These are phyloP conservation scores for Xylariaceae sp. DNA, from an alignment of 2,329 filamentous ascomycete species.

Conservation along the genomic window DNA sequence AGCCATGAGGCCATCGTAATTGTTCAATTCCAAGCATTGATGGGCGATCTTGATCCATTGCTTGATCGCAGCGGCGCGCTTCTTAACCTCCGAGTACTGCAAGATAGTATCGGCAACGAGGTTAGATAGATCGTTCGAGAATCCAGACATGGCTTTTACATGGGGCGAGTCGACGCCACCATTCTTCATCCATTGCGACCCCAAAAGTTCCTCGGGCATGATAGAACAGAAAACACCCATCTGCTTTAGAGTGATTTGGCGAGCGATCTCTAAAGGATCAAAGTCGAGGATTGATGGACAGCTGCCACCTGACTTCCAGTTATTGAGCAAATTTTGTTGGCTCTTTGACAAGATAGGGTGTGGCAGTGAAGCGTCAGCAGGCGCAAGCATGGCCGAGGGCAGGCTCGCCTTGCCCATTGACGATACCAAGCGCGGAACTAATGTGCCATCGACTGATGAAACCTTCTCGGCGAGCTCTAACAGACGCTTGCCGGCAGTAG, in stretches of 20 bases:
- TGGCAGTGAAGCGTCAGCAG: slow-evolving; percentile 69
- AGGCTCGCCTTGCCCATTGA: slow-evolving; percentile 86
- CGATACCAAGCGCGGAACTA: slow-evolving; percentile 79
- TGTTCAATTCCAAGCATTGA: slow-evolving; percentile 83
- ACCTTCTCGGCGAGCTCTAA: slow-evolving; percentile 77
- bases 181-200: slow-evolving; percentile 92
- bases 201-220: slow-evolving; percentile 84
- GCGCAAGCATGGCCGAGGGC: slow-evolving; percentile 65
- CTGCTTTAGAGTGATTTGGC: slow-evolving; percentile 89
- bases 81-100: slow-evolving; percentile 84
- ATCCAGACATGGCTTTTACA: slow-evolving; percentile 86
- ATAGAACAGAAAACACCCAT: slow-evolving; percentile 90
- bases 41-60: slow-evolving; percentile 96
- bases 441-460: slow-evolving; percentile 62
- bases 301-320: slow-evolving; percentile 69
- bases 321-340: slow-evolving; percentile 66
- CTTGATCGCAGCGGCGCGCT: slow-evolving; percentile 84
- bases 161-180: slow-evolving; percentile 75
- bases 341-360: slow-evolving; percentile 67
- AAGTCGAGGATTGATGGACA: slow-evolving; percentile 80
- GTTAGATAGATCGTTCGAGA: slow-evolving; percentile 90
- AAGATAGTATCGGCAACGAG: slow-evolving; percentile 91
- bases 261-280: slow-evolving; percentile 83
- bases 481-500: slow-evolving; percentile 75
- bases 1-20: slow-evolving; percentile 95